phyloP scores from a whole-genome alignment of 1,284 basidiomycete species.

The Rhodotorula sp. region DNA sequence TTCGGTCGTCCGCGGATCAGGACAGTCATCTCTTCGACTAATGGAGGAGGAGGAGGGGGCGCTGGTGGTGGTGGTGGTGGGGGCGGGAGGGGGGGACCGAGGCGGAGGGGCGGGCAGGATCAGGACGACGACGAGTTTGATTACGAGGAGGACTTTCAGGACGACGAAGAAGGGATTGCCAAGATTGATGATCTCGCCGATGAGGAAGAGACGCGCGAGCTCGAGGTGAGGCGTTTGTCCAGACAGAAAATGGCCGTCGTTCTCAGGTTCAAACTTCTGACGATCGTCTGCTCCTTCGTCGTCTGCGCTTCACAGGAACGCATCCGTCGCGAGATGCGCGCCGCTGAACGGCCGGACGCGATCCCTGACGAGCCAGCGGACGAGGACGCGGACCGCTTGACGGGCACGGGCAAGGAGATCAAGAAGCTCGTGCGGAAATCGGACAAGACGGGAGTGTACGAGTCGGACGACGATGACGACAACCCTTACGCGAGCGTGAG shows the following conservation, averaged over 20 bases:
- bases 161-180: slow-evolving; percentile 69
- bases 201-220: slow-evolving; percentile 79
- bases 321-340: slow-evolving; percentile 74
- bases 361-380: slow-evolving; percentile 70
- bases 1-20: neutral
- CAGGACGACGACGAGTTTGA: slow-evolving; percentile 67
- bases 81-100: slow-evolving; percentile 57
- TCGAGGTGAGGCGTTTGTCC: slow-evolving; percentile 60
- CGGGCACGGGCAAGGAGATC: slow-evolving; percentile 69
- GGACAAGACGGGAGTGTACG: slow-evolving; percentile 47
- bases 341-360: slow-evolving; percentile 69
- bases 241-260: neutral
- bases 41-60: neutral
- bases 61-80: slow-evolving; percentile 16
- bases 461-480: slow-evolving; percentile 73
- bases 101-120: slow-evolving; percentile 30
- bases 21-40: slow-evolving; percentile 1
- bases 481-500: slow-evolving; percentile 56
- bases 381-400: slow-evolving; percentile 59
- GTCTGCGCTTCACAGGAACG: slow-evolving; percentile 61
- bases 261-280: neutral
- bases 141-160: slow-evolving; percentile 79
- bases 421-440: slow-evolving; percentile 71
- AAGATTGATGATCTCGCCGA: slow-evolving; percentile 66
- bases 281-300: neutral